Percentiles rank a stretch among this genome's conserved stretches.
Evolutionary conservation across 768 basidiomycete species (phyloP).

Genomic region (Glaciozyma antarctica): DNA sequence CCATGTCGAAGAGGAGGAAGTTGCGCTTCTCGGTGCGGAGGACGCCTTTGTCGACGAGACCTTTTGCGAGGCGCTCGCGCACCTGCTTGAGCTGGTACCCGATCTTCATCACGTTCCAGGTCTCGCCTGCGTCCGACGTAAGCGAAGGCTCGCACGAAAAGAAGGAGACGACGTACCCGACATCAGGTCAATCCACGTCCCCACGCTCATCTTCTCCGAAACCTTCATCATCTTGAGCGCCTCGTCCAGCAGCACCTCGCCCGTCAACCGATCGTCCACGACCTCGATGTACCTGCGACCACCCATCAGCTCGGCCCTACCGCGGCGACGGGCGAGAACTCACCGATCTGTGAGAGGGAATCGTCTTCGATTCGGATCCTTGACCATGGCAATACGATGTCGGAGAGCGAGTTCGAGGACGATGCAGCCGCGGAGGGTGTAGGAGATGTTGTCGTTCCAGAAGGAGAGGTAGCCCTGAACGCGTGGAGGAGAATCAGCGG

Average conservation of each 20-base stretch:
- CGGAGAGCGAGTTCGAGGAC: conserved; percentile 94
- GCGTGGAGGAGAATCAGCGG: background rate
- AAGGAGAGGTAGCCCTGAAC: conserved; percentile 83
- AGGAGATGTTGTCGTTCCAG: conserved; percentile 99
- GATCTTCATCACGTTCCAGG: conserved; percentile 99
- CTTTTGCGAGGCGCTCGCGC: conserved; percentile 90
- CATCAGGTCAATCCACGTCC: conserved; percentile 88
- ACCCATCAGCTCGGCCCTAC: background rate
- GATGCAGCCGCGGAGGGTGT: conserved; percentile 96
- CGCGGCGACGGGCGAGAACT: background rate
- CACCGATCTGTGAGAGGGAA: conserved; percentile 64
- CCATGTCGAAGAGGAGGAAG: conserved; percentile 99
- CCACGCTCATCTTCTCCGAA: conserved; percentile 65
- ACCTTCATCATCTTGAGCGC: conserved; percentile 88
- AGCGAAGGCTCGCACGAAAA: background rate
- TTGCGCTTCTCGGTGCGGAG: conserved; percentile 98
- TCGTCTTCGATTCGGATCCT: conserved; percentile 67
- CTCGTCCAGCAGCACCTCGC: conserved; percentile 93
- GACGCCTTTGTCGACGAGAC: conserved; percentile 95
- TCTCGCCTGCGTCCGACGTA: conserved; percentile 60
- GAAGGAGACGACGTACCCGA: conserved; percentile 55
- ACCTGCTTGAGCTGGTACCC: conserved; percentile 98
- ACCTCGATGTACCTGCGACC: conserved; percentile 59
- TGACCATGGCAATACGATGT: conserved; percentile 79
- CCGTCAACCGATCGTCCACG: conserved; percentile 81